Base-by-base conservation (phyloP, 2,329 filamentous ascomycete species). In the Trichoderma cornu-damae region DNA sequence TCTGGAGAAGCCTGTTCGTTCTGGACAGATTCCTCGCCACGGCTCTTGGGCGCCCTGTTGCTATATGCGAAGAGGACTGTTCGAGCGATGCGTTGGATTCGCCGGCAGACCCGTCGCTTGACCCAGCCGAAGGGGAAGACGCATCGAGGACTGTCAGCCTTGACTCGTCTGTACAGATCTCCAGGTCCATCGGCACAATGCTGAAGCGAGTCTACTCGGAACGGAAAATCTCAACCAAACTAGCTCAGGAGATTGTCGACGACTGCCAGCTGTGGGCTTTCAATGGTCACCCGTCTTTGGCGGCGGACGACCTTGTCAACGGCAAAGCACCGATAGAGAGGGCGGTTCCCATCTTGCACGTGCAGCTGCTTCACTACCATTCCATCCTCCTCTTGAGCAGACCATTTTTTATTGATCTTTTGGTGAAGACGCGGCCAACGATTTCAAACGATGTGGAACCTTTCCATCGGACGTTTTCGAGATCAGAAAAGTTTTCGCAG, bases 1-100 rank as follows among this genome's bases (percentile, higher is more conserved):
- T 87, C 3, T 88, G 84, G 85, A 79, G 80, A 57, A 84, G 82
- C 9, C 69, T 88, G 0, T 87, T 85, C 59, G 74, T 88, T 12
- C 74, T 88, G 6, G 85, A 88, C 64, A 77, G 81, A 14, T 83
- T 87, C 51, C 72, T 87, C 1, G 79, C 84, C 1, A 80, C 82
- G 22, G 83, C 82, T 1, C 71, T 88, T 1, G 85, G 85, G 4
- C 77, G 83, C 8, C 85, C 85, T 0, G 77, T 78, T 1, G 78
- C 81, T 6, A 87, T 88, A 48, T 77, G 78, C 4, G 81, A 86
- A 60, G 79, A 82, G 16, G 83, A 86, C 59, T 86, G 83, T 65
- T 82, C 81, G 14, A 75, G 77, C 2, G 75, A 77, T 34, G 73
- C 75, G 11, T 67, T 81, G 0, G 62, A 67, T 16, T 30, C 20